These are phyloP conservation scores for Logfia minima DNA, from an alignment of 129 eudicot species.

Conservation along the genomic window DNA sequence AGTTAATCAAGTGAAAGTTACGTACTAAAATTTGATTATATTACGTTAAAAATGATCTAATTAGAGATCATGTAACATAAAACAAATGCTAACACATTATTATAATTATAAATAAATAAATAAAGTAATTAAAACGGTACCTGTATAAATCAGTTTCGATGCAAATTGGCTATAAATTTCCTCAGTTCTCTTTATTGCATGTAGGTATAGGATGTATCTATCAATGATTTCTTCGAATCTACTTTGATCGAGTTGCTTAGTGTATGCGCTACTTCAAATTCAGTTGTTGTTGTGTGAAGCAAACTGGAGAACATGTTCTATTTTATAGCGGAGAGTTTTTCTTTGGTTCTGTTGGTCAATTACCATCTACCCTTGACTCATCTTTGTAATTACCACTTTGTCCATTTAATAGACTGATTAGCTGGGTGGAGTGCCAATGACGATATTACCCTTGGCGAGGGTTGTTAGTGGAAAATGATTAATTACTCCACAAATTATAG, in stretches of 20 bases:
- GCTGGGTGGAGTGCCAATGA: not conserved
- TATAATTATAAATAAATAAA: too few species aligned
- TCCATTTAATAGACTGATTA: not conserved
- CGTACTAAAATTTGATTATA: not conserved
- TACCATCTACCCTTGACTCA: not conserved
- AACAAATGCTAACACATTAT: not conserved
- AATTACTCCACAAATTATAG: too few species aligned
- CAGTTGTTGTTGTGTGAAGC: slow-evolving; percentile 13
- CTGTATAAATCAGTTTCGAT: slow-evolving; percentile 12
- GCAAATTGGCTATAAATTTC: slow-evolving; percentile 15
- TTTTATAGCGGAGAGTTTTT: slow-evolving; percentile 33
- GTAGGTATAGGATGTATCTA: not conserved
- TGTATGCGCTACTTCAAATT: slow-evolving; percentile 7
- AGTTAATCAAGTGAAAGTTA: not conserved
- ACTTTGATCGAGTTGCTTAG: slow-evolving; percentile 10
- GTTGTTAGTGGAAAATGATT: not conserved
- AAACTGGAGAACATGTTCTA: not conserved
- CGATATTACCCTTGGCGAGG: slow-evolving; percentile 16
- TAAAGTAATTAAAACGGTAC: not conserved
- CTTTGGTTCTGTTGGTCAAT: not conserved
- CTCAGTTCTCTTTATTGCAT: not conserved
- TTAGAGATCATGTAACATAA: not conserved
- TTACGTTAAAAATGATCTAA: not conserved
- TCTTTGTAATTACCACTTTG: too few species aligned
- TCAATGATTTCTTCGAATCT: not conserved